A percentile compares a stretch with the other conserved stretches of the same genome.
Evolutionary conservation across 768 basidiomycete species (phyloP).

Genomic region (Serendipita sp.): DNA sequence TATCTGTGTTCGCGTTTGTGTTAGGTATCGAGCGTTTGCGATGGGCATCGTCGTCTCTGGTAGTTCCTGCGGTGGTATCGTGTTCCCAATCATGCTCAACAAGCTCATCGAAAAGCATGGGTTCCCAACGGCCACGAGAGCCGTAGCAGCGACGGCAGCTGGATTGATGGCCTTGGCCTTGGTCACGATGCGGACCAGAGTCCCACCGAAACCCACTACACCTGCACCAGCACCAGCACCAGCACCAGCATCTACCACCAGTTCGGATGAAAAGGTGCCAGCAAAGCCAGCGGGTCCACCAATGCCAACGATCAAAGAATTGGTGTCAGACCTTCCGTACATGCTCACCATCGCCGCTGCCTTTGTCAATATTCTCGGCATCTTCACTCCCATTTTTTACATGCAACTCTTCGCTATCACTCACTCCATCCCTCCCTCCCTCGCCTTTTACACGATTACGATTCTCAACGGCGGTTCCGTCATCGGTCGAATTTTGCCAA

Average conservation of each 20-base stretch:
- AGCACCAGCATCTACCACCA: no score
- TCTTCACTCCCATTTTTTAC: constrained; percentile 7
- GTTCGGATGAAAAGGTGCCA: background rate
- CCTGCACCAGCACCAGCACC: constrained; percentile 23
- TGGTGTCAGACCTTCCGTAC: constrained; percentile 8
- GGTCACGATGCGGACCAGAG: constrained; percentile 23
- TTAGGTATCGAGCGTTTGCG: constrained; percentile 19
- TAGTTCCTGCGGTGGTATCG: constrained; percentile 18
- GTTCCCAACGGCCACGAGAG: constrained; percentile 6
- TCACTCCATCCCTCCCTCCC: constrained; percentile 6
- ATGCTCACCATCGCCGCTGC: constrained; percentile 2
- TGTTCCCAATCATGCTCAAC: constrained; percentile 22
- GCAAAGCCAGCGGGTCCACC: background rate
- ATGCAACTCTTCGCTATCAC: constrained; percentile 10
- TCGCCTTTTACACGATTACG: constrained; percentile 16
- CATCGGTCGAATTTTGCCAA: constrained; percentile 23
- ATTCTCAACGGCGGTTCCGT: constrained; percentile 24
- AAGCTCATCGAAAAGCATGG: constrained; percentile 12
- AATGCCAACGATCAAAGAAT: constrained; percentile 1
- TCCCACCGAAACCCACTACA: constrained; percentile 17
- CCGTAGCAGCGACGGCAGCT: constrained; percentile 19
- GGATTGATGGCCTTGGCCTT: constrained; percentile 21
- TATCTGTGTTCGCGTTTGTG: no score
- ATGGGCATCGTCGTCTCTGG: constrained; percentile 28
- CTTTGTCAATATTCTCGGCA: background rate